Conservation (phyloP, 345 rosid species). For the Geranium brycei region DNA sequence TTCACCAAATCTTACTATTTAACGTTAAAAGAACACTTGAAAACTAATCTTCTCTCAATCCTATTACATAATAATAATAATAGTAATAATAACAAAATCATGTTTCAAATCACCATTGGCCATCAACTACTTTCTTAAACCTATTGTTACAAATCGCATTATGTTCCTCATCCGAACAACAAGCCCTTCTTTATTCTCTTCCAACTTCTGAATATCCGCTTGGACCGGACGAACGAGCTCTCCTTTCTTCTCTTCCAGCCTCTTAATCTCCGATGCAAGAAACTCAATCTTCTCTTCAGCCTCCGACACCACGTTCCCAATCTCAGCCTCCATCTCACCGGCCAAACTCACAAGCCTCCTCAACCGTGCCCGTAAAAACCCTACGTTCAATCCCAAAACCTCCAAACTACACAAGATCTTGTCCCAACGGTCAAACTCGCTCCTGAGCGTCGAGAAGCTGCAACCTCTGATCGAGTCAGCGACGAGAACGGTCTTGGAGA, state of each 20-base stretch:
- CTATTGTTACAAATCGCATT: too few species aligned
- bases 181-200: too few species aligned
- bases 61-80: too few species aligned
- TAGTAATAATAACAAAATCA: too few species aligned
- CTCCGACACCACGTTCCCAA: slow-evolving; percentile 4
- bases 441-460: slow-evolving; percentile 12
- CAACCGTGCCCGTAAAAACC: slow-evolving; percentile 17
- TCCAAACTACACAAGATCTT: slow-evolving; percentile 22
- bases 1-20: too few species aligned
- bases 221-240: too few species aligned
- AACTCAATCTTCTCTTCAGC: slow-evolving; percentile 11
- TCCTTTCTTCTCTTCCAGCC: slow-evolving; percentile 4
- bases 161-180: too few species aligned
- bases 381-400: slow-evolving; percentile 26
- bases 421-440: slow-evolving; percentile 18
- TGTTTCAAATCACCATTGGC: too few species aligned
- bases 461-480: slow-evolving; percentile 35
- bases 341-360: slow-evolving; percentile 15
- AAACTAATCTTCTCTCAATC: too few species aligned
- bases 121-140: too few species aligned
- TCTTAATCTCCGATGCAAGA: slow-evolving; percentile 15
- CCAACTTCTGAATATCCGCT: too few species aligned
- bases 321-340: slow-evolving; percentile 10
- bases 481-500: slow-evolving; percentile 16
- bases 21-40: too few species aligned